Evolutionary conservation across 139 green algal genomes (phyloP).

Genomic region (Chlamydomonas asymmetrica): DNA sequence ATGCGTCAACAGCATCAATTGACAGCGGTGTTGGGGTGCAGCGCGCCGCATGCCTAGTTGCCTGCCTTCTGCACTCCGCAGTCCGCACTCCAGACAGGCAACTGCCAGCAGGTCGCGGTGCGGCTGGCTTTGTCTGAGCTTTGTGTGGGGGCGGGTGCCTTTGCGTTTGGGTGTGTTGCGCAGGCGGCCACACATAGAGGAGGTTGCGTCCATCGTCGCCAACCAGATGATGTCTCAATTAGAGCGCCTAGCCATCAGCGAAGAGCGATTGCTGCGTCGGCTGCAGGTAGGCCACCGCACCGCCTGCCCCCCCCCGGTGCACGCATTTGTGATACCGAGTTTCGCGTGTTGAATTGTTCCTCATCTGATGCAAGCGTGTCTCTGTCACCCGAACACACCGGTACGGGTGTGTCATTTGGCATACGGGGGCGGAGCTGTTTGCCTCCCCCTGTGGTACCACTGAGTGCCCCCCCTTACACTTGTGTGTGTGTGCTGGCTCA

Average conservation of each 20-base stretch:
- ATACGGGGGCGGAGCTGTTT: background rate
- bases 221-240: slow-evolving; percentile 41
- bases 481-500: no score
- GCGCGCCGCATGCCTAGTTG: background rate
- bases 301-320: background rate
- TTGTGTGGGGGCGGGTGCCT: no score
- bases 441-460: background rate
- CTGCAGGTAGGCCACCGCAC: slow-evolving; percentile 14
- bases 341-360: no score
- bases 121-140: no score
- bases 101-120: no score
- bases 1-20: background rate
- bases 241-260: slow-evolving; percentile 24
- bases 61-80: background rate
- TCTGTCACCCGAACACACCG: background rate
- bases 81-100: background rate
- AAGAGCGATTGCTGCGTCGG: slow-evolving; percentile 31
- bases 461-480: background rate
- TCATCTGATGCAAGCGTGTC: no score
- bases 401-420: background rate
- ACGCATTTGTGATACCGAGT: no score
- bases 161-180: background rate
- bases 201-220: slow-evolving; percentile 28
- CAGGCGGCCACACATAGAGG: slow-evolving; percentile 40
- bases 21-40: background rate